phyloP scores from a whole-genome alignment of 2,329 filamentous ascomycete species.

The Raffaelea ambrosiae region DNA sequence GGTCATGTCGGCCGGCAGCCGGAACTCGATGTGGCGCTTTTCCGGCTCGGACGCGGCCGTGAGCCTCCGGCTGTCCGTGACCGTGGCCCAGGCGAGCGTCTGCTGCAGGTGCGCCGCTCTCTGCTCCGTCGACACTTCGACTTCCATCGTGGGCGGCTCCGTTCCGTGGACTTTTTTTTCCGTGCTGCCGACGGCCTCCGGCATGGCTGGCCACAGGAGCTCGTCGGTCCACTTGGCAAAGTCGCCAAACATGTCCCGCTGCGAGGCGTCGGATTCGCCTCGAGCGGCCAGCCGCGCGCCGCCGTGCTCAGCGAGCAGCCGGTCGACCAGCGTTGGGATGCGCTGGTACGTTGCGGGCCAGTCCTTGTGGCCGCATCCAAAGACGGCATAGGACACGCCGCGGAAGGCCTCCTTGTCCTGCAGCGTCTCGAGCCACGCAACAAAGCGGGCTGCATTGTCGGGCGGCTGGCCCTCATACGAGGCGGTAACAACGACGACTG shows the following conservation, averaged over 20 bases:
- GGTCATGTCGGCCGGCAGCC: constrained; percentile 60
- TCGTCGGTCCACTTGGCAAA: constrained; percentile 30
- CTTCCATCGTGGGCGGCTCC: constrained; percentile 25
- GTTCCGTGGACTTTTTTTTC: too few relatives aligned
- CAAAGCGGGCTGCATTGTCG: constrained; percentile 62
- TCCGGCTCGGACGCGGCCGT: constrained; percentile 37
- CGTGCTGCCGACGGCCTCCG: too few relatives aligned
- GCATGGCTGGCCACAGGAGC: constrained; percentile 36
- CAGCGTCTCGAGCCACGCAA: constrained; percentile 51
- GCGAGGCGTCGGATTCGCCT: constrained; percentile 49
- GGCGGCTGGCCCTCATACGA: constrained; percentile 66
- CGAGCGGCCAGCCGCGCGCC: constrained; percentile 34
- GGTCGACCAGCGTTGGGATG: constrained; percentile 53
- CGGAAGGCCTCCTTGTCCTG: constrained; percentile 38
- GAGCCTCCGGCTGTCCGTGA: constrained; percentile 42
- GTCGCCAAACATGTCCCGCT: constrained; percentile 54
- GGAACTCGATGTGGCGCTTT: constrained; percentile 59
- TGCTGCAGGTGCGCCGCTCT: constrained; percentile 44
- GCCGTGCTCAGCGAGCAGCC: constrained; percentile 38
- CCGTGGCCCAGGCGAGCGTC: constrained; percentile 50
- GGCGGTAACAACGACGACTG: constrained; percentile 59
- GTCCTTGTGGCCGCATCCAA: constrained; percentile 53
- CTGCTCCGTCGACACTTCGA: constrained; percentile 36
- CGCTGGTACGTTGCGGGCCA: constrained; percentile 55
- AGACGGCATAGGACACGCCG: constrained; percentile 55